A percentile compares a stretch with the other conserved stretches of the same genome.
Evolutionary conservation across 2,329 filamentous ascomycete species (phyloP).

Genomic region (Leptographium galeiforme): DNA sequence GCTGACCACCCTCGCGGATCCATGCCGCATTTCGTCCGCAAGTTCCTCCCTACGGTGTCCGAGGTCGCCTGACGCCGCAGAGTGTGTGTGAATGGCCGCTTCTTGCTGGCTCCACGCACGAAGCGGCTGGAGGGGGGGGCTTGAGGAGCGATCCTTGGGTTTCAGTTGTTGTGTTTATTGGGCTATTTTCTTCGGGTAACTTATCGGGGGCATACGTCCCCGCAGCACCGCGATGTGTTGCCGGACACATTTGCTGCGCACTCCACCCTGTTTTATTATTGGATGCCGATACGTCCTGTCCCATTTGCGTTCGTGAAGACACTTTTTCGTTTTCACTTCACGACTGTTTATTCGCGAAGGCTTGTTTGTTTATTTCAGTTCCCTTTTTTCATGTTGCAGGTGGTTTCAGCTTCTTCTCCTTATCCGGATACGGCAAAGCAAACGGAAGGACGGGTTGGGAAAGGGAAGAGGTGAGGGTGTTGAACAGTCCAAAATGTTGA

Average conservation of each 20-base stretch:
- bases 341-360: not conserved
- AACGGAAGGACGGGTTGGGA: not conserved
- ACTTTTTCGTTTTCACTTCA: not conserved
- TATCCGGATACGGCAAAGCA: not conserved
- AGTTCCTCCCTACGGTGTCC: conserved; percentile 21
- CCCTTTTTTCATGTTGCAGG: not conserved
- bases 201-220: not conserved
- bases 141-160: not conserved
- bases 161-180: not conserved
- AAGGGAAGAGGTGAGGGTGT: conserved; percentile 1
- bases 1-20: conserved; percentile 21
- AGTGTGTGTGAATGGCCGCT: not conserved
- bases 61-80: conserved; percentile 2
- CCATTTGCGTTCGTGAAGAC: not conserved
- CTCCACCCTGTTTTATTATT: not conserved
- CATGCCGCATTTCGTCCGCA: conserved; percentile 23
- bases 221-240: not conserved
- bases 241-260: not conserved
- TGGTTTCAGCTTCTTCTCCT: not conserved
- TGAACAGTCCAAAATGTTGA: conserved; percentile 3
- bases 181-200: not conserved
- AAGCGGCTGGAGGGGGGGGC: not conserved
- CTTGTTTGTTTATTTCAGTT: not conserved
- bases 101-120: not conserved
- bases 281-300: not conserved